Evolutionary conservation across 495 filamentous ascomycete genomes (phyloP).

Genomic region (Penicillium nucicola): DNA sequence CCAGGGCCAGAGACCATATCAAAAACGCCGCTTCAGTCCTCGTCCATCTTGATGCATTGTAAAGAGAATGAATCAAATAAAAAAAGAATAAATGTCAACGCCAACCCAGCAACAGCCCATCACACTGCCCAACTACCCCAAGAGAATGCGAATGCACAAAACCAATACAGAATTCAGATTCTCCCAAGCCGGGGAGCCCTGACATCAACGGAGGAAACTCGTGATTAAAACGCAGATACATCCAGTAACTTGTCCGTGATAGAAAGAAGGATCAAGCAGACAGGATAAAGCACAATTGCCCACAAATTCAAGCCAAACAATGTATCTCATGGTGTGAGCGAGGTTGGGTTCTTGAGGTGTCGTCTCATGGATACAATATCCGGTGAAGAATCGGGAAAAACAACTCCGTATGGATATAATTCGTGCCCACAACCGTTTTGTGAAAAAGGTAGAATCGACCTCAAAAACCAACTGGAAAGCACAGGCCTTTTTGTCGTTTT

Average conservation of each 20-base stretch:
- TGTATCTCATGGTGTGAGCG: background rate
- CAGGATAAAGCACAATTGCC: background rate
- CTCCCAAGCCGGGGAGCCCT: background rate
- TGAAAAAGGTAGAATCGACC: slow-evolving; percentile 14
- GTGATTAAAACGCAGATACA: background rate
- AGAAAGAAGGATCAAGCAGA: background rate
- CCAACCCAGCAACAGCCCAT: background rate
- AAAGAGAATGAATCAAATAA: slow-evolving; percentile 7
- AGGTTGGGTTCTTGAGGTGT: background rate
- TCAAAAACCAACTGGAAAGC: background rate
- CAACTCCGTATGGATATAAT: slow-evolving; percentile 13
- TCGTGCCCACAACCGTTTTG: slow-evolving; percentile 6
- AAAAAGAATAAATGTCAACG: background rate
- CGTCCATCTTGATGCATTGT: slow-evolving; percentile 24
- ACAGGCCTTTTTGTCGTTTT: background rate
- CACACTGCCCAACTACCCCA: background rate
- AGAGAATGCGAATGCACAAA: background rate
- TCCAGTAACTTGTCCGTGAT: background rate
- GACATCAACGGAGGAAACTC: background rate
- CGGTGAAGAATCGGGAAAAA: slow-evolving; percentile 9
- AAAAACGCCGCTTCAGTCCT: slow-evolving; percentile 16
- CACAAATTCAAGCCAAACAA: background rate
- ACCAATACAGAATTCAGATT: background rate
- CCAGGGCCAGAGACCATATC: slow-evolving; percentile 13
- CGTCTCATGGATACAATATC: slow-evolving; percentile 1